phyloP scores from a whole-genome alignment of 1,139 yeast genomes.

The Suzukiozyma palmioleophila region DNA sequence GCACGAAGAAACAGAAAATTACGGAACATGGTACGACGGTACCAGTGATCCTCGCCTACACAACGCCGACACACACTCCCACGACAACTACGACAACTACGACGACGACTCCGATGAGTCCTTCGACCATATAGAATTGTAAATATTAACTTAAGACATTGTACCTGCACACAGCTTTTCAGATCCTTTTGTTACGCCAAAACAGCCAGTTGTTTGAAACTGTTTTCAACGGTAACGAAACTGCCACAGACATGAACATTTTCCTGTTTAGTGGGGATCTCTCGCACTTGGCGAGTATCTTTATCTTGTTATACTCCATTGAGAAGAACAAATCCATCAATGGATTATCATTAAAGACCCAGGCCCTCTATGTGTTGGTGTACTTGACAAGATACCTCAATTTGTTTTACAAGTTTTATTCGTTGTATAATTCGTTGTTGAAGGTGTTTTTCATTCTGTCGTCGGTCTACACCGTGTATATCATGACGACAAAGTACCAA shows the following conservation, averaged over 20 bases:
- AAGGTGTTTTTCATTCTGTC: constrained; percentile 76
- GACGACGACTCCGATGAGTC: constrained; percentile 8
- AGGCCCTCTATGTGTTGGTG: constrained; percentile 71
- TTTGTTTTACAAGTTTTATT: constrained; percentile 52
- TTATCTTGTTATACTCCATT: constrained; percentile 71
- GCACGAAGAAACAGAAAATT: background rate
- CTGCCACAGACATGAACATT: constrained; percentile 34
- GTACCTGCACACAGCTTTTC: background rate
- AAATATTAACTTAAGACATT: background rate
- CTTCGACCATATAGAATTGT: constrained; percentile 11
- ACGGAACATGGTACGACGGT: constrained; percentile 3
- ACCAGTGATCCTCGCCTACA: constrained; percentile 1
- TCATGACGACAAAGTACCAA: constrained; percentile 62
- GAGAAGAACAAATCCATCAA: constrained; percentile 60
- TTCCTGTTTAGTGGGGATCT: constrained; percentile 68
- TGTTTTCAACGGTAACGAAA: background rate
- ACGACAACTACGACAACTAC: background rate
- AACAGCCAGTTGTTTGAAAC: background rate
- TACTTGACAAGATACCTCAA: constrained; percentile 79
- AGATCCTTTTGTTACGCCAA: too few relatives aligned
- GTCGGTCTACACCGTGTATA: constrained; percentile 68
- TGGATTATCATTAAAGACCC: constrained; percentile 90
- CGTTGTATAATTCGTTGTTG: constrained; percentile 76
- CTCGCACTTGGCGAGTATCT: constrained; percentile 77
- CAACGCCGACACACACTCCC: background rate